phyloP scores from a whole-genome alignment of 2,329 filamentous ascomycete genomes.

The Plectosphaerella sp. region DNA sequence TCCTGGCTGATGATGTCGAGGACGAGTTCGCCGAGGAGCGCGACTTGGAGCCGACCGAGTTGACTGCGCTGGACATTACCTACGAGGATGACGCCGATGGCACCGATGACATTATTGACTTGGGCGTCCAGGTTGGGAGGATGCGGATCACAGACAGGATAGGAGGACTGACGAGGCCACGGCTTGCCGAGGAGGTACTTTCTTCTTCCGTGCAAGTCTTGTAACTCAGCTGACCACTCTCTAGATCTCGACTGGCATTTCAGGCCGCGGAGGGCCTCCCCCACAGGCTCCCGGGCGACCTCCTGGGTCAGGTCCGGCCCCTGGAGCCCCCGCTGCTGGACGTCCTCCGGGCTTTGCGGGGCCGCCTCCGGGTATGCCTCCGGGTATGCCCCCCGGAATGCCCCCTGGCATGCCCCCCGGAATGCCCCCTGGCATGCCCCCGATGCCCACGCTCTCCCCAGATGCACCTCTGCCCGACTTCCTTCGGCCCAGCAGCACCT shows the following conservation, averaged over 20 bases:
- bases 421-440: conserved; percentile 13
- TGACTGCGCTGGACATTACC: conserved; percentile 60
- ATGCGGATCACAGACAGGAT: conserved; percentile 71
- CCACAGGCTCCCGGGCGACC: conserved; percentile 8
- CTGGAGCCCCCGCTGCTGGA: conserved; percentile 4
- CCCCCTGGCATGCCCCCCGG: no score
- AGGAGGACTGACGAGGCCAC: conserved; percentile 67
- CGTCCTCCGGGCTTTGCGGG: conserved; percentile 11
- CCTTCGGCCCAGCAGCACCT: conserved; percentile 60
- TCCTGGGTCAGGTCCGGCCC: conserved; percentile 8
- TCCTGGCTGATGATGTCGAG: conserved; percentile 45
- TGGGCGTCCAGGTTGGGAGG: conserved; percentile 67
- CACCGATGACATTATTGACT: conserved; percentile 61
- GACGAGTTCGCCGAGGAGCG: conserved; percentile 57
- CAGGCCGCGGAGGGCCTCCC: conserved; percentile 14
- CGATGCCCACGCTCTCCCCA: conserved; percentile 16
- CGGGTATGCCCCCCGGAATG: no score
- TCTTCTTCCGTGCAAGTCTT: no score
- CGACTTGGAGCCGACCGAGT: conserved; percentile 56
- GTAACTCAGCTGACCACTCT: background rate
- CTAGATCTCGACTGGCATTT: conserved; percentile 30
- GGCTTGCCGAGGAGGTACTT: conserved; percentile 64
- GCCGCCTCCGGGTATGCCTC: conserved; percentile 12
- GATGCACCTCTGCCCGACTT: conserved; percentile 41
- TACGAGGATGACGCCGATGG: conserved; percentile 61